Percentiles rank a stretch among this genome's conserved stretches.
Conservation (phyloP, 768 basidiomycete species). For the Inosperma sp. region DNA sequence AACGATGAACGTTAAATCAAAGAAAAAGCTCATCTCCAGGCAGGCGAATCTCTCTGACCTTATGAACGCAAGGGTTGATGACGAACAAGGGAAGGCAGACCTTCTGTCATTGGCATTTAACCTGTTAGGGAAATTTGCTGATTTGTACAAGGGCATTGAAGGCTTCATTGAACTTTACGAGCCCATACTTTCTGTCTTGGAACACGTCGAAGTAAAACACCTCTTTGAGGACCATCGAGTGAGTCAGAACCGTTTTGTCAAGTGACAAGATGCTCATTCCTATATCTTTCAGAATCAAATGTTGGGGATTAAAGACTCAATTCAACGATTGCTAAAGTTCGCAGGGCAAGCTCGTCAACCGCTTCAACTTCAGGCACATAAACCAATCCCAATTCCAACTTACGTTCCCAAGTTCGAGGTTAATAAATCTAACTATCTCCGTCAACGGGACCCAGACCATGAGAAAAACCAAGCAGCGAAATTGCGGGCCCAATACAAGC, state of each 20-base stretch:
- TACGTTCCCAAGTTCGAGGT: constrained; percentile 92
- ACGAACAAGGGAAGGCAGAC: constrained; percentile 70
- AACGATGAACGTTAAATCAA: constrained; percentile 39
- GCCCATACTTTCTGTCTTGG: constrained; percentile 60
- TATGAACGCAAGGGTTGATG: constrained; percentile 30
- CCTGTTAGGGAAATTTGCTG: constrained; percentile 63
- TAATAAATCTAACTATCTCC: constrained; percentile 67
- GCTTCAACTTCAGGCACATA: constrained; percentile 84
- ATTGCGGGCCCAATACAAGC: constrained; percentile 83
- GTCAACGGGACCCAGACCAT: constrained; percentile 84
- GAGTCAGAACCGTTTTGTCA: constrained; percentile 11
- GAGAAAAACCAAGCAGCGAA: constrained; percentile 86
- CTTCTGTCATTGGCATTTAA: constrained; percentile 58
- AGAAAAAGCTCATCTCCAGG: constrained; percentile 34
- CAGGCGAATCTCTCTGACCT: constrained; percentile 48
- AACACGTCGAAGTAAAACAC: constrained; percentile 41
- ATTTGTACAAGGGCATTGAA: constrained; percentile 71
- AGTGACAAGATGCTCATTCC: constrained; percentile 5
- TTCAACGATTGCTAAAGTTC: constrained; percentile 68
- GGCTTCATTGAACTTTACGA: constrained; percentile 83
- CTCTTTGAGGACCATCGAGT: constrained; percentile 58
- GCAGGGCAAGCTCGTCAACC: constrained; percentile 69
- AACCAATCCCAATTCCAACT: constrained; percentile 91
- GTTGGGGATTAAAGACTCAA: constrained; percentile 41
- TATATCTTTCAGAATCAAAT: constrained; percentile 43